Evolutionary conservation across 2,329 filamentous ascomycete genomes (phyloP).

Genomic region (Herpotrichia juniperi): DNA sequence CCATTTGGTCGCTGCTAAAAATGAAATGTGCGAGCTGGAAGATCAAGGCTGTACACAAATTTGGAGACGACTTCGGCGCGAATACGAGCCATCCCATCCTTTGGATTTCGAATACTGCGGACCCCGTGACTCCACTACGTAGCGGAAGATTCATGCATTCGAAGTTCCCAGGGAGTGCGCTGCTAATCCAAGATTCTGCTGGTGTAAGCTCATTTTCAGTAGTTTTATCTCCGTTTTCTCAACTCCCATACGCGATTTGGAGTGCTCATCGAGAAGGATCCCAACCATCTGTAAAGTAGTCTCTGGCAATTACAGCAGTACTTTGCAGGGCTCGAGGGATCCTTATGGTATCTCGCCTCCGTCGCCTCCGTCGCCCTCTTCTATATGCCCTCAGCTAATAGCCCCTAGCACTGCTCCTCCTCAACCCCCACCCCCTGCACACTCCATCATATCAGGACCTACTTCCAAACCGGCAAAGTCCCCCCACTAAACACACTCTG

Average conservation of each 20-base stretch:
- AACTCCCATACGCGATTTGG: too few relatives aligned
- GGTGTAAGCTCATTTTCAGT: conserved; percentile 27
- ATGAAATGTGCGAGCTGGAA: conserved; percentile 48
- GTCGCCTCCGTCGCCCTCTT: background rate
- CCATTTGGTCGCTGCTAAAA: conserved; percentile 45
- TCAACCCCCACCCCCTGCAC: conserved; percentile 45
- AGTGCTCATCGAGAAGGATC: too few relatives aligned
- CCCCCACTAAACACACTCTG: conserved; percentile 56
- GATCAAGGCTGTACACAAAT: conserved; percentile 42
- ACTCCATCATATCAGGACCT: conserved; percentile 35
- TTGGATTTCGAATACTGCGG: conserved; percentile 62
- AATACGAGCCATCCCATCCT: conserved; percentile 61
- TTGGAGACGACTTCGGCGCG: conserved; percentile 31
- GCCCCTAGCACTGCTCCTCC: conserved; percentile 55
- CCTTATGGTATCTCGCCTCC: too few relatives aligned
- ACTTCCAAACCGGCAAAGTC: conserved; percentile 51
- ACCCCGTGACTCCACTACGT: conserved; percentile 64
- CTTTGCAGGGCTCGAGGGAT: too few relatives aligned
- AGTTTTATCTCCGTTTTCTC: too few relatives aligned
- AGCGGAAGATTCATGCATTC: conserved; percentile 50
- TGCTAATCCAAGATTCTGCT: conserved; percentile 52
- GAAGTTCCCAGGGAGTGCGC: conserved; percentile 50
- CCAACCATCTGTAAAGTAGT: too few relatives aligned
- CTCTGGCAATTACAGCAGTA: too few relatives aligned
- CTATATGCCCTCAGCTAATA: conserved; percentile 1